Conservation (phyloP, 768 basidiomycete species). For the Neoboletus subvelutipes region DNA sequence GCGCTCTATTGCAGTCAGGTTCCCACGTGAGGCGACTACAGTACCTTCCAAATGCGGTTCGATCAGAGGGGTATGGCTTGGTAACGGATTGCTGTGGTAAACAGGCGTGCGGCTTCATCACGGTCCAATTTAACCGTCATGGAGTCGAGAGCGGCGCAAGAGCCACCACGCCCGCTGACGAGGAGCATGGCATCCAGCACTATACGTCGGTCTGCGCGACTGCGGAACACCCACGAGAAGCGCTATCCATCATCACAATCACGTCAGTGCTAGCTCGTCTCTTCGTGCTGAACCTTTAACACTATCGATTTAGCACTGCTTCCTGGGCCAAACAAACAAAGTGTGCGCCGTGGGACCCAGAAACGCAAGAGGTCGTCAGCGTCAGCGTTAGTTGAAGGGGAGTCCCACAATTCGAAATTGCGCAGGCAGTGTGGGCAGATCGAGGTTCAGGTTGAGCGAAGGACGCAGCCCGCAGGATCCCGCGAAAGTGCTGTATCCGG, state of each 20-base stretch:
- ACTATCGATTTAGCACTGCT: constrained; percentile 7
- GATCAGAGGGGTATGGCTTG: constrained; percentile 5
- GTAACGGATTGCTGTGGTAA: neutral
- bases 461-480: neutral
- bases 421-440: constrained; percentile 17
- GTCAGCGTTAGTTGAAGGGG: neutral
- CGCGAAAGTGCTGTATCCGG: neutral
- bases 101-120: neutral
- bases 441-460: constrained; percentile 1
- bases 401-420: constrained; percentile 1
- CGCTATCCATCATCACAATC: constrained; percentile 1
- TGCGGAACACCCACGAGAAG: constrained; percentile 5
- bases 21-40: constrained; percentile 28
- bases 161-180: constrained; percentile 17
- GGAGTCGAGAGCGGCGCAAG: constrained; percentile 12
- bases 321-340: neutral
- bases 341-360: neutral
- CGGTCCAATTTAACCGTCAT: constrained; percentile 14
- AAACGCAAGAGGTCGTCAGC: constrained; percentile 11
- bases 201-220: constrained; percentile 26
- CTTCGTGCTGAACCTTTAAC: neutral
- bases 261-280: constrained; percentile 14
- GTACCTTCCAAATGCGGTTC: constrained; percentile 32
- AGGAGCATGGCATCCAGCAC: constrained; percentile 23
- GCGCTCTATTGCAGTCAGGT: neutral